Evolutionary conservation across 495 filamentous ascomycete genomes (phyloP), one percentile per base, ranked within the genome.

Genomic region (Podospora anserina): DNA sequence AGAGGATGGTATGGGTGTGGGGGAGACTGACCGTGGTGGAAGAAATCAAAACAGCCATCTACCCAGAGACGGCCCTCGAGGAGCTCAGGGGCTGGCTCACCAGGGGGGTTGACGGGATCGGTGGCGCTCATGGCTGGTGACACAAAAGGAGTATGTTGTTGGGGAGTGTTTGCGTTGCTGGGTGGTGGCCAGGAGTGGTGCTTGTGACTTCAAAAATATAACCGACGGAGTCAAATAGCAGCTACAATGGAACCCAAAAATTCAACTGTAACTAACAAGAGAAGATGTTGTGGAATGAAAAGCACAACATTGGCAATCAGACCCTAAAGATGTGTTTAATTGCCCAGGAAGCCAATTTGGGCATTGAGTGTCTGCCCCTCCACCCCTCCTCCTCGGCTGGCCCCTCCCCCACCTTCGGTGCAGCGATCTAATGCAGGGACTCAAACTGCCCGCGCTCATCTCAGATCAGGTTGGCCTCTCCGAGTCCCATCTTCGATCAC

Each of bases 21-120:
- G 69, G 55, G 39, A 27, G 44, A 27, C 67, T 28, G 78, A 93
- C 92, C 95, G 74, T 99, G 95, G 78, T 99, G 95, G 78, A 90
- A 93, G 79, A 99, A 99, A 81, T 99, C 95, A 80, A 96, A 99
- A 81, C 95, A 99, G 64, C 95, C 95, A 80, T 99, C 95, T 20
- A 98, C 89, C 95, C 95, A 99, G 70, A 98, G 91, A 44, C 92
- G 88, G 67, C 90, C 87, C 44, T 96, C 87, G 23, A 85, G 76
- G 4, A 87, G 78, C 72, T 82, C 80, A 18, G 77, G 79, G 57
- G 81, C 81, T 39, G 81, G 77, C 2, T 78, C 74, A 58, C 78
- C 78, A 1, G 77, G 72, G 4, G 78, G 78, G 27, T 63, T 68
- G n/a, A 63, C 20, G 18, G 68, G 56, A 1, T 76, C 72, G 1